Conservation (phyloP, 306 rosid genomes). For the Pterocarpus santalinus region DNA sequence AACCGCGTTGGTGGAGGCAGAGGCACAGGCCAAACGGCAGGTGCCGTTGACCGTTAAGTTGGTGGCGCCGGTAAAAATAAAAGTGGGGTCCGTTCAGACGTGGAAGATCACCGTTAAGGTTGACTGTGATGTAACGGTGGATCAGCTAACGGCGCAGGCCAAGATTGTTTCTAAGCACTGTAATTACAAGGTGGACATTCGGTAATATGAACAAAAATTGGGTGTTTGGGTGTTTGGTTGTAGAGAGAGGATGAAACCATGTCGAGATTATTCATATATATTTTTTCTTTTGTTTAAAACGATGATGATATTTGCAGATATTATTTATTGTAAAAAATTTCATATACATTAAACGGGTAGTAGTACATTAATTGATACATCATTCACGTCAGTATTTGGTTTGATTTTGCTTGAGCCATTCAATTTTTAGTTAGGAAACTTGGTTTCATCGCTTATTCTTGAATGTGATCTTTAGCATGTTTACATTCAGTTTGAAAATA, state of each 20-base stretch:
- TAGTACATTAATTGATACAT: not conserved
- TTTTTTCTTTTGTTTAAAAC: not conserved
- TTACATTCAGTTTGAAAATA: no score
- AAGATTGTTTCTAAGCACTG: conserved; percentile 62
- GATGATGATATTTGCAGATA: not conserved
- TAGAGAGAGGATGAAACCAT: not conserved
- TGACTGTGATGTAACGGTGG: conserved; percentile 64
- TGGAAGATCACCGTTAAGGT: conserved; percentile 73
- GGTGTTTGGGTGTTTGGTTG: not conserved
- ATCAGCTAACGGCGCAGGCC: conserved; percentile 60
- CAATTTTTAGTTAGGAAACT: not conserved
- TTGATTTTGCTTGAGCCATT: conserved; percentile 19
- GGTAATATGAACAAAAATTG: conserved; percentile 28
- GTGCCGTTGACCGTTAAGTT: conserved; percentile 63
- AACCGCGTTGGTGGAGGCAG: conserved; percentile 45
- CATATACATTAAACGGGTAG: not conserved
- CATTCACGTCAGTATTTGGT: not conserved
- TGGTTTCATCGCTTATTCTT: not conserved
- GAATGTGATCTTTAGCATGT: not conserved
- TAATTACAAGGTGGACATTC: conserved; percentile 49
- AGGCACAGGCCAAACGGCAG: conserved; percentile 50
- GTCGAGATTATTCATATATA: not conserved
- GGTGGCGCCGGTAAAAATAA: conserved; percentile 63
- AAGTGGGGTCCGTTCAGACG: conserved; percentile 66
- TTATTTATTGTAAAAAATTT: not conserved